Percentiles rank a stretch among this genome's conserved stretches.
Evolutionary conservation across 2,329 filamentous ascomycete genomes (phyloP).

Genomic region (Paramyrothecium sp.): DNA sequence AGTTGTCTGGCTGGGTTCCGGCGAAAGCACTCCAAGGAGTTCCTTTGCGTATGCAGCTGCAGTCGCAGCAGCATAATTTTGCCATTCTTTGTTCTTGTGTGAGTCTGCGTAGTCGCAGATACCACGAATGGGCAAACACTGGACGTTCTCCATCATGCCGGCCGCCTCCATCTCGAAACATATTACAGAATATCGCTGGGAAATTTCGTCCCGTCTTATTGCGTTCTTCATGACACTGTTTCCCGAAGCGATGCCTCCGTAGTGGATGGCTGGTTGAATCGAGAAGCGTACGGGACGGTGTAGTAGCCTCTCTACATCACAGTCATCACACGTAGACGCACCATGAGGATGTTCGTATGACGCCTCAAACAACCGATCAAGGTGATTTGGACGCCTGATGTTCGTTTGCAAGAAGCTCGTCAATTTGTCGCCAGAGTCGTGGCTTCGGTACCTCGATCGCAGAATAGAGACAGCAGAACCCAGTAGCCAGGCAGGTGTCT

Average conservation of each 20-base stretch:
- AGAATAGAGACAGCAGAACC: background rate
- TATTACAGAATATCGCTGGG: background rate
- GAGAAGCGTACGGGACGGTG: background rate
- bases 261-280: constrained; percentile 2
- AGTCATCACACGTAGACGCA: background rate
- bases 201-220: constrained; percentile 1
- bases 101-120: constrained; percentile 35
- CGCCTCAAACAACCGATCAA: background rate
- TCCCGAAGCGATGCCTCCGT: constrained; percentile 9
- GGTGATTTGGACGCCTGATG: background rate
- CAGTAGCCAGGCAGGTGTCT: background rate
- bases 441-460: background rate
- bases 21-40: background rate
- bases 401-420: background rate
- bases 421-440: background rate
- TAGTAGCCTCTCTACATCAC: background rate
- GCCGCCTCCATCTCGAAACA: constrained; percentile 27
- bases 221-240: constrained; percentile 7
- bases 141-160: constrained; percentile 17
- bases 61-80: constrained; percentile 27
- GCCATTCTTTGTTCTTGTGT: constrained; percentile 33
- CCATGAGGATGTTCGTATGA: background rate
- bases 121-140: constrained; percentile 29
- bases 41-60: constrained; percentile 20
- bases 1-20: too few species aligned